A percentile compares a stretch with the other conserved stretches of the same genome.
These are phyloP conservation scores for Phialemoniopsis sp. DNA, from an alignment of 2,329 filamentous ascomycete species.

Conservation along the genomic window DNA sequence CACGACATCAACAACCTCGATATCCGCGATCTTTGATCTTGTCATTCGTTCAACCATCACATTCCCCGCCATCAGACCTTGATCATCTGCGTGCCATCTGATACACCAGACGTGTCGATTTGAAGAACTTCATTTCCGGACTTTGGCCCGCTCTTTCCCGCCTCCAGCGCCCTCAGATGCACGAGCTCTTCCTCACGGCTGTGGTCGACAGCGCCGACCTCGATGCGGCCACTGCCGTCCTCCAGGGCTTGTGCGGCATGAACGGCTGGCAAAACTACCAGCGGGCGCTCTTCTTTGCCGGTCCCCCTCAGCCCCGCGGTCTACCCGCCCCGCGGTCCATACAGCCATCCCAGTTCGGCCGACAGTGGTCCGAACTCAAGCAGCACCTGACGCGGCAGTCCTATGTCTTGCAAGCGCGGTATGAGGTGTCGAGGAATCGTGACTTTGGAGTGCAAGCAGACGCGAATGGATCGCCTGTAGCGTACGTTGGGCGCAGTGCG, in stretches of 20 bases:
- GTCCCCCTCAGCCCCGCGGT: conserved; percentile 36
- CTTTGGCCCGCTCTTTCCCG: no score
- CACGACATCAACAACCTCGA: no score
- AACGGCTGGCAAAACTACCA: conserved; percentile 42
- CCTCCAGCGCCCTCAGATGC: conserved; percentile 31
- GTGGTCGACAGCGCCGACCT: conserved; percentile 49
- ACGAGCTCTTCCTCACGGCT: conserved; percentile 56
- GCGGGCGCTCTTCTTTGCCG: conserved; percentile 50
- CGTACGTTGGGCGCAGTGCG: no score
- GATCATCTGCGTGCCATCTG: no score
- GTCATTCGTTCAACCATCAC: no score
- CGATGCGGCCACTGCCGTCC: conserved; percentile 42
- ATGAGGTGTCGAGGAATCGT: conserved; percentile 43
- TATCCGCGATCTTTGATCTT: no score
- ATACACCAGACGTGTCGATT: no score
- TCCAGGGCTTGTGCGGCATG: conserved; percentile 56
- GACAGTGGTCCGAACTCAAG: conserved; percentile 49
- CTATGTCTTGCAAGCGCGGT: conserved; percentile 51
- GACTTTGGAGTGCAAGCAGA: conserved; percentile 28
- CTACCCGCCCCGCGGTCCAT: conserved; percentile 33
- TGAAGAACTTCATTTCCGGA: no score
- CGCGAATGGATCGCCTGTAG: conserved; percentile 15
- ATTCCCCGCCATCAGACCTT: no score
- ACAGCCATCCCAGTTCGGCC: conserved; percentile 16
- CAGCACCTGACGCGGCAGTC: conserved; percentile 52